phyloP scores from a whole-genome alignment of 2,329 filamentous ascomycete genomes.

The Podosphaera aphanis region DNA sequence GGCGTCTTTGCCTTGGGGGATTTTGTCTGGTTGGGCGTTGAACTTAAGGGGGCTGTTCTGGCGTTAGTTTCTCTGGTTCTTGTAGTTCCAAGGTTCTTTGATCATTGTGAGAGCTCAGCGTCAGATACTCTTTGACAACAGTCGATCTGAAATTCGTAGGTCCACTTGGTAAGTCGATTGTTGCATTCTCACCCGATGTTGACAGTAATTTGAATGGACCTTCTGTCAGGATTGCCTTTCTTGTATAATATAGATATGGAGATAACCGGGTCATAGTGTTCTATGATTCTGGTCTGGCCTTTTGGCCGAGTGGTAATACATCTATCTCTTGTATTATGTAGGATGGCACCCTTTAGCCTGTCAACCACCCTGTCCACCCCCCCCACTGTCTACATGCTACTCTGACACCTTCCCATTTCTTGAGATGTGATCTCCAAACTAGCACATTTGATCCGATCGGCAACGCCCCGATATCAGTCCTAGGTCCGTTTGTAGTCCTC shows the following conservation, averaged over 20 bases:
- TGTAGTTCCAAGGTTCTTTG: too few species aligned
- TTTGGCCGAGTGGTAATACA: too few species aligned
- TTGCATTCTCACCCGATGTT: background rate
- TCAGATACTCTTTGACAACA: background rate
- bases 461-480: background rate
- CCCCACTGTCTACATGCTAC: too few species aligned
- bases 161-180: background rate
- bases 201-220: background rate
- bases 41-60: background rate
- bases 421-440: conserved; percentile 1
- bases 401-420: conserved; percentile 1
- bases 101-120: too few species aligned
- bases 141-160: background rate
- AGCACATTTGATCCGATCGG: conserved; percentile 1
- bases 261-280: too few species aligned
- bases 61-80: background rate
- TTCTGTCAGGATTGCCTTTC: too few species aligned
- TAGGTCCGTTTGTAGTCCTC: background rate
- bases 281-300: too few species aligned
- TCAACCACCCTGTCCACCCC: too few species aligned
- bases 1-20: too few species aligned
- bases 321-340: too few species aligned
- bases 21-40: background rate
- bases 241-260: too few species aligned
- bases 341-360: too few species aligned